A percentile compares a stretch with the other conserved stretches of the same genome.
These are phyloP conservation scores for Plenodomus biglobosus DNA, from an alignment of 2,329 filamentous ascomycete genomes.

Conservation along the genomic window DNA sequence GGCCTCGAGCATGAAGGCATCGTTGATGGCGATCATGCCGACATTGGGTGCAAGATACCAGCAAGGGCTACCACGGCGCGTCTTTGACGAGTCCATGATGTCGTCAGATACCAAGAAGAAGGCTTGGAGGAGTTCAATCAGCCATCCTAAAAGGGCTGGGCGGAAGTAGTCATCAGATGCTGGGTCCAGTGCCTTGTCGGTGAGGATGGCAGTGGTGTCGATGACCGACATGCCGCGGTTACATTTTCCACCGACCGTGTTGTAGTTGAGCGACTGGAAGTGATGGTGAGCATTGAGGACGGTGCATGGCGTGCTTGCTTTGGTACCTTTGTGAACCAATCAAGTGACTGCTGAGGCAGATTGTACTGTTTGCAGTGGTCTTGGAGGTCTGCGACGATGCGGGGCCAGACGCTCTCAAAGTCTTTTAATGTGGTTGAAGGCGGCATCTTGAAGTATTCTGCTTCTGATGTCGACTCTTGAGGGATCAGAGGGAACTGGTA, in stretches of 20 bases:
- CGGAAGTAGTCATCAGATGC: constrained; percentile 77
- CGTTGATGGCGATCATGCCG: constrained; percentile 97
- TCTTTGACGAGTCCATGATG: constrained; percentile 97
- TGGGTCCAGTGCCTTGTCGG: constrained; percentile 69
- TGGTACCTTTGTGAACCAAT: constrained; percentile 81
- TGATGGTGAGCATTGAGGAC: constrained; percentile 16
- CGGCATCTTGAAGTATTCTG: constrained; percentile 54
- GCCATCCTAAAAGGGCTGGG: constrained; percentile 87
- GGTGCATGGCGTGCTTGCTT: constrained; percentile 2
- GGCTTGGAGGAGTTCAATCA: constrained; percentile 96
- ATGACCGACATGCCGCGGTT: constrained; percentile 98
- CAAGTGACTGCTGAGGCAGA: constrained; percentile 74
- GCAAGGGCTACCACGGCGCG: constrained; percentile 89
- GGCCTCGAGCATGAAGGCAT: constrained; percentile 92
- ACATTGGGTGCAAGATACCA: constrained; percentile 92
- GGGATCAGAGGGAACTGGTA: constrained; percentile 5
- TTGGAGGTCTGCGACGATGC: constrained; percentile 78
- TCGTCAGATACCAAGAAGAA: constrained; percentile 99
- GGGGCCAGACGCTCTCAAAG: constrained; percentile 88
- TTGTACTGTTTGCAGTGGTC: constrained; percentile 80
- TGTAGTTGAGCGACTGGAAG: constrained; percentile 74
- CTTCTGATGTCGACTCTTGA: constrained; percentile 5
- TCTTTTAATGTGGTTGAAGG: constrained; percentile 68
- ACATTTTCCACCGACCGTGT: constrained; percentile 92
- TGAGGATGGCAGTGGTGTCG: constrained; percentile 81